These are phyloP conservation scores for slime mould (Dictyostelium discoideum) DNA, from an alignment of 78 protist genomes.

Conservation along the genomic window DNA sequence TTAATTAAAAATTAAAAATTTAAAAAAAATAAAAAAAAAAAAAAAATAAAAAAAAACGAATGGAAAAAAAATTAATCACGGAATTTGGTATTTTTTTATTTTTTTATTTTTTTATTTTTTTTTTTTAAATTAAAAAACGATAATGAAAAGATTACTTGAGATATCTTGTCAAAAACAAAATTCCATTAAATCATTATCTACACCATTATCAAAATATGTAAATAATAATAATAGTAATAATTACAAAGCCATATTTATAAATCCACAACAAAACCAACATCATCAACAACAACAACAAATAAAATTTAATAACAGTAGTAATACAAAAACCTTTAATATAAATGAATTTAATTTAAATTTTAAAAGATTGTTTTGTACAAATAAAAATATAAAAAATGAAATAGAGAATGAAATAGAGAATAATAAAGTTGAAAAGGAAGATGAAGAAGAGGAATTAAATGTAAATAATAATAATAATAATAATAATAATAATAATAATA, in stretches of 20 bases:
- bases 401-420: not conserved
- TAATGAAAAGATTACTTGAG: not conserved
- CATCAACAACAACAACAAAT: not conserved
- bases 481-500: not conserved
- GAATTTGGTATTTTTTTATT: too few relatives aligned
- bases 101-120: too few relatives aligned
- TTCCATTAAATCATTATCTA: not conserved
- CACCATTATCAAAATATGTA: not conserved
- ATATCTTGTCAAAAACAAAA: not conserved
- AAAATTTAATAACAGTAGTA: not conserved
- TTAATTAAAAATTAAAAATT: too few relatives aligned
- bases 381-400: not conserved
- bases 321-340: not conserved
- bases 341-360: not conserved
- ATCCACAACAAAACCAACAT: not conserved
- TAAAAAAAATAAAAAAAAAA: too few relatives aligned
- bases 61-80: not conserved
- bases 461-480: not conserved
- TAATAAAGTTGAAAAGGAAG: too few relatives aligned
- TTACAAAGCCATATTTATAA: not conserved
- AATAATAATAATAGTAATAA: not conserved
- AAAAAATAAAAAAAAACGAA: not conserved
- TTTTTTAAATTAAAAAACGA: not conserved
- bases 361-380: not conserved
- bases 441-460: not conserved